These are phyloP conservation scores for Picea mariana DNA, from an alignment of 83 land plant genomes.

Conservation along the genomic window DNA sequence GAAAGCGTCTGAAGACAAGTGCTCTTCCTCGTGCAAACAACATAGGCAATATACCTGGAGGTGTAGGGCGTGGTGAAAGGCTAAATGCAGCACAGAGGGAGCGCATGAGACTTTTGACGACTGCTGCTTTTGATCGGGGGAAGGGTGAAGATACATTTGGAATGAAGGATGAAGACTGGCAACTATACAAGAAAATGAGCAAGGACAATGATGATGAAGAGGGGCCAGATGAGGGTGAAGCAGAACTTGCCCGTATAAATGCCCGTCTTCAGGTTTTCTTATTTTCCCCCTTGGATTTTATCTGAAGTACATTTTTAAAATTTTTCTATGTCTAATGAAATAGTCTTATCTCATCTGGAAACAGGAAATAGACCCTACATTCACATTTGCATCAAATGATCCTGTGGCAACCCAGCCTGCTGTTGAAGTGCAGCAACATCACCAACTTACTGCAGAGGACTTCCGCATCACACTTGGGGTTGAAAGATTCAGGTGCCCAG, in stretches of 20 bases:
- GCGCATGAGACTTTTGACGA: conserved; percentile 93
- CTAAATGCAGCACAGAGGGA: conserved; percentile 90
- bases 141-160: conserved; percentile 99
- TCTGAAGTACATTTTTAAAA: not conserved
- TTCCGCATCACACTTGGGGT: conserved; percentile 80
- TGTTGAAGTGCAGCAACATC: conserved; percentile 45
- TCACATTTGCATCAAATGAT: conserved; percentile 39
- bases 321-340: not conserved
- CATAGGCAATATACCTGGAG: conserved; percentile 41
- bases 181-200: conserved; percentile 94
- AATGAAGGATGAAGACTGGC: conserved; percentile 96
- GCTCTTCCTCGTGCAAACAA: conserved; percentile 53
- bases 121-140: conserved; percentile 98
- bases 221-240: conserved; percentile 70
- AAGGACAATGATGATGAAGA: conserved; percentile 93
- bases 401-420: conserved; percentile 29
- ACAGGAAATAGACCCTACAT: conserved; percentile 86
- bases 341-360: not conserved
- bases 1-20: conserved; percentile 75
- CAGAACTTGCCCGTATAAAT: conserved; percentile 75
- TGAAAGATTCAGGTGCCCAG: conserved; percentile 95
- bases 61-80: conserved; percentile 93
- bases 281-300: not conserved
- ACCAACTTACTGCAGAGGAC: conserved; percentile 85
- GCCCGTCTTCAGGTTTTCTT: conserved; percentile 77